Conservation (phyloP, 164 flowering plant genomes). For the Berberis thunbergii region DNA sequence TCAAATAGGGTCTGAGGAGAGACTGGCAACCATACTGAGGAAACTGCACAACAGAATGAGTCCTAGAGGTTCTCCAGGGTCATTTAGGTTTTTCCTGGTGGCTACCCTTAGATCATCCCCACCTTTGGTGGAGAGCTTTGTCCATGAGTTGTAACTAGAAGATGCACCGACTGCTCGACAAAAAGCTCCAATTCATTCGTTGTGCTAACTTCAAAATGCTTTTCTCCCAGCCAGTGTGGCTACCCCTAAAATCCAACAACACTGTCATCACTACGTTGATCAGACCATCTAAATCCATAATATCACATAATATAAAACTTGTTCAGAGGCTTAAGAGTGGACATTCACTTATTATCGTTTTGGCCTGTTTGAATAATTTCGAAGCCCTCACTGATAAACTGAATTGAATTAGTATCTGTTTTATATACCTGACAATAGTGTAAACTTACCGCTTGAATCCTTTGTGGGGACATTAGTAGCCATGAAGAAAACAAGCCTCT, state of each 20-base stretch:
- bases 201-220: slow-evolving; percentile 84
- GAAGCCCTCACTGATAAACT: too few species aligned
- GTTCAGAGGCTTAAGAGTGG: too few species aligned
- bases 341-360: too few species aligned
- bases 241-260: slow-evolving; percentile 39
- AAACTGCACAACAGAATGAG: slow-evolving; percentile 75
- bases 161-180: slow-evolving; percentile 67
- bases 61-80: slow-evolving; percentile 89
- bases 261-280: not conserved
- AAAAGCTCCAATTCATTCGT: slow-evolving; percentile 73
- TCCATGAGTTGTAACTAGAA: slow-evolving; percentile 82
- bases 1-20: slow-evolving; percentile 58
- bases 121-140: slow-evolving; percentile 52
- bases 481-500: slow-evolving; percentile 78
- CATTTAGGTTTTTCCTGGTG: slow-evolving; percentile 77
- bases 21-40: slow-evolving; percentile 85
- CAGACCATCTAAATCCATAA: not conserved
- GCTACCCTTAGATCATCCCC: slow-evolving; percentile 77
- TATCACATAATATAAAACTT: not conserved
- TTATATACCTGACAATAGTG: too few species aligned
- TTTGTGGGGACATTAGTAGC: slow-evolving; percentile 98
- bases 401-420: too few species aligned
- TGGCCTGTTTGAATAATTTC: too few species aligned
- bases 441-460: slow-evolving; percentile 70
- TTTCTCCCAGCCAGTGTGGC: slow-evolving; percentile 89